These are phyloP conservation scores for Cylindricascospora bacillispora DNA, from an alignment of 1,139 yeast genomes.

Conservation along the genomic window DNA sequence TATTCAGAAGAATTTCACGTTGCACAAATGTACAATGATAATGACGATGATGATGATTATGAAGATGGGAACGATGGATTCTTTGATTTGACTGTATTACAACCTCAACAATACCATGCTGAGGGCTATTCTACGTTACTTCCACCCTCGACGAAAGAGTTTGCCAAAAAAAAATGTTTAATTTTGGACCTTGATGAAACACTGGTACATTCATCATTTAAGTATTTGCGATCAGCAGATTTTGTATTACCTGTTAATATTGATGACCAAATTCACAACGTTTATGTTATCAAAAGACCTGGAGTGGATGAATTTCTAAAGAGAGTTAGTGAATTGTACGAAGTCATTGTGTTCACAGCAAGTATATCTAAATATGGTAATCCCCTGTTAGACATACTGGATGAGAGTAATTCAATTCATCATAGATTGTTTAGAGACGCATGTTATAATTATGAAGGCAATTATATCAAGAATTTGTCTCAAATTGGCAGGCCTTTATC, in stretches of 20 bases:
- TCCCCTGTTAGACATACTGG: conserved; percentile 83
- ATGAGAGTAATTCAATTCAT: conserved; percentile 51
- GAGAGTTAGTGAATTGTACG: conserved; percentile 75
- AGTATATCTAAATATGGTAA: conserved; percentile 92
- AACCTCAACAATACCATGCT: conserved; percentile 55
- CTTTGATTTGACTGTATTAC: conserved; percentile 48
- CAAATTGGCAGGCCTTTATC: conserved; percentile 86
- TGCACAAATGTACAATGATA: too few relatives aligned
- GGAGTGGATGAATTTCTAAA: conserved; percentile 90
- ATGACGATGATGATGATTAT: conserved; percentile 5
- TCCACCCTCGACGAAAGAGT: conserved; percentile 29
- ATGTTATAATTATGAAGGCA: conserved; percentile 73
- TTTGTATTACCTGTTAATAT: conserved; percentile 89
- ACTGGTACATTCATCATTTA: conserved; percentile 88
- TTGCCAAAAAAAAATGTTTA: conserved; percentile 62
- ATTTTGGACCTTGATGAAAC: conserved; percentile 93
- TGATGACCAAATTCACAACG: conserved; percentile 84
- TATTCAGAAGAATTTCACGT: too few relatives aligned
- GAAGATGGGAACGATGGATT: conserved; percentile 14
- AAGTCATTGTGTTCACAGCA: conserved; percentile 94
- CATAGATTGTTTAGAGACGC: conserved; percentile 88
- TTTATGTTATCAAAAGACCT: conserved; percentile 91
- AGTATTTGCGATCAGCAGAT: conserved; percentile 83
- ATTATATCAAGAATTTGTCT: conserved; percentile 82
- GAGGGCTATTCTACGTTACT: conserved; percentile 57